These are phyloP conservation scores for Populus davidiana DNA, from an alignment of 345 rosid genomes.

Conservation along the genomic window DNA sequence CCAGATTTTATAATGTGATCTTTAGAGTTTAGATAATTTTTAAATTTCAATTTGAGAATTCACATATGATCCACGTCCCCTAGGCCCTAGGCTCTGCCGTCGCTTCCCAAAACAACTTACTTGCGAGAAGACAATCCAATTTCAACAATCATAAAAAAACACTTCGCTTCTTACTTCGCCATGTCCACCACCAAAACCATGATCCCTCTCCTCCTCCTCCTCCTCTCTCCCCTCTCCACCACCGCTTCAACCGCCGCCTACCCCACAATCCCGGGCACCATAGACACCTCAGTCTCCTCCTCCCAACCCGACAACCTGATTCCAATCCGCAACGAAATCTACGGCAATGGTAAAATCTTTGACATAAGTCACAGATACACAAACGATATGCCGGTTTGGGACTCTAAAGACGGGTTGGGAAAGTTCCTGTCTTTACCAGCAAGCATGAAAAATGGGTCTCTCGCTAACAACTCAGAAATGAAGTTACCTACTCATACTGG, in stretches of 20 bases:
- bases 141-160: no score
- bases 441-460: constrained; percentile 85
- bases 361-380: constrained; percentile 77
- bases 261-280: constrained; percentile 39
- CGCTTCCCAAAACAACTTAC: no score
- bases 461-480: constrained; percentile 68
- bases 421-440: constrained; percentile 58
- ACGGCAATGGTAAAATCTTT: constrained; percentile 58
- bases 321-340: constrained; percentile 76
- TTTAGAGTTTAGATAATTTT: no score
- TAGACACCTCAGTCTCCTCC: constrained; percentile 21
- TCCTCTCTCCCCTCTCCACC: background rate
- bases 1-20: no score
- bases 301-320: constrained; percentile 21
- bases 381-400: constrained; percentile 54
- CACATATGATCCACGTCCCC: no score
- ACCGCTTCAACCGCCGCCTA: constrained; percentile 30
- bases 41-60: no score
- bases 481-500: constrained; percentile 78
- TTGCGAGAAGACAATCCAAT: no score
- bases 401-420: constrained; percentile 46
- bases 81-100: no score
- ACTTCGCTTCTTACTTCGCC: background rate
- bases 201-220: background rate
- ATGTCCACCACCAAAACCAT: background rate